phyloP scores from a whole-genome alignment of 2,329 filamentous ascomycete species.

The Chalara sp. region DNA sequence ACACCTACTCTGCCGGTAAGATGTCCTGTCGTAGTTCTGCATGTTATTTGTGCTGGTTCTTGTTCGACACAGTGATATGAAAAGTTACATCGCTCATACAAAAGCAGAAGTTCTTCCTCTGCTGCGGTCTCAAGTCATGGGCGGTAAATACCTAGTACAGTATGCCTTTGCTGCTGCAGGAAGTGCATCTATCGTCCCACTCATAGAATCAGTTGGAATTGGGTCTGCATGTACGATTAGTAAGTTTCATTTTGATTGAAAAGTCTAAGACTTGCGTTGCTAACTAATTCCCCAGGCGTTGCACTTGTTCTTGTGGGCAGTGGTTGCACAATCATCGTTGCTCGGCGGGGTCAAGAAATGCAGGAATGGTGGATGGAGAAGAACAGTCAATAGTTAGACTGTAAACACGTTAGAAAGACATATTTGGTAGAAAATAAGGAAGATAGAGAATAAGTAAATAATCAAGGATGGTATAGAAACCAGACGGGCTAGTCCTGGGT shows the following conservation, averaged over 20 bases:
- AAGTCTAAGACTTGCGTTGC: background rate
- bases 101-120: slow-evolving; percentile 21
- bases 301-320: background rate
- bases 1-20: slow-evolving; percentile 34
- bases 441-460: too few relatives aligned
- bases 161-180: slow-evolving; percentile 22
- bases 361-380: too few relatives aligned
- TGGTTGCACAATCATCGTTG: background rate
- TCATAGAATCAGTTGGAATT: slow-evolving; percentile 23
- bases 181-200: slow-evolving; percentile 22
- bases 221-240: background rate
- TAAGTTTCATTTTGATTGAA: background rate
- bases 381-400: too few relatives aligned
- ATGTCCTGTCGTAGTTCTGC: too few relatives aligned
- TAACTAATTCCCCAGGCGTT: background rate
- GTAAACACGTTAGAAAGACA: too few relatives aligned
- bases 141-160: slow-evolving; percentile 27
- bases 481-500: too few relatives aligned
- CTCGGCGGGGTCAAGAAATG: background rate
- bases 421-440: too few relatives aligned
- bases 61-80: too few relatives aligned
- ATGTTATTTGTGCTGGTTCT: too few relatives aligned
- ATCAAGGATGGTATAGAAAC: too few relatives aligned
- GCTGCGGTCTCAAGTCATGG: slow-evolving; percentile 20
- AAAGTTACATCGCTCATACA: too few relatives aligned